A percentile compares a stretch with the other conserved stretches of the same genome.
These are phyloP conservation scores for Chlorella sp. DNA, from an alignment of 139 green algal species.

Conservation along the genomic window DNA sequence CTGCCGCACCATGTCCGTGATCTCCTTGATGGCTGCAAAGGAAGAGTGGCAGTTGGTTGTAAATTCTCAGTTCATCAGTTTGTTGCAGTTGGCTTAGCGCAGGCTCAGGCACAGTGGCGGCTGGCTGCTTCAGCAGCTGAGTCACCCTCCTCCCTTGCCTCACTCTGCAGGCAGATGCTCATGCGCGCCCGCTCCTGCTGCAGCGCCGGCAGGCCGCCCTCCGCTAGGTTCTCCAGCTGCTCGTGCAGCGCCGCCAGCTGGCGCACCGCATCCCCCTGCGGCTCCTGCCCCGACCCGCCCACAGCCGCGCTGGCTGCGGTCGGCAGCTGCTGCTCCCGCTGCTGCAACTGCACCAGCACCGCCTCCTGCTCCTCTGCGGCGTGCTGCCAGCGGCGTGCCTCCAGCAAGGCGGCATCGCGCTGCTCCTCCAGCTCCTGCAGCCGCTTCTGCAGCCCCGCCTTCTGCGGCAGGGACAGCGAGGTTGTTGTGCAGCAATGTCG, in stretches of 20 bases:
- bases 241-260: conserved; percentile 20
- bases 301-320: too few species aligned
- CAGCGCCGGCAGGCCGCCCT: conserved; percentile 10
- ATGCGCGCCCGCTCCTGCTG: conserved; percentile 33
- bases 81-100: not conserved
- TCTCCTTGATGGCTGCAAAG: not conserved
- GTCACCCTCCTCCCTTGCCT: not conserved
- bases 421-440: conserved; percentile 3
- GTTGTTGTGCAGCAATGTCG: too few species aligned
- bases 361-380: not conserved
- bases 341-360: not conserved
- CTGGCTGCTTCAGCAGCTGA: too few species aligned
- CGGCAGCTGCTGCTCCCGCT: not conserved
- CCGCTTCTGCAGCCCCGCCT: not conserved
- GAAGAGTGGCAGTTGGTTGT: not conserved
- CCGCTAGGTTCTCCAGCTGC: conserved; percentile 29
- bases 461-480: conserved; percentile 23
- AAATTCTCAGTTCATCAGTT: not conserved
- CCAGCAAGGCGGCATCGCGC: not conserved
- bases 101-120: too few species aligned
- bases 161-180: conserved; percentile 30
- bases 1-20: conserved; percentile 30
- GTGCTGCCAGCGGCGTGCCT: not conserved
- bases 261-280: not conserved
- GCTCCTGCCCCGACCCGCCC: not conserved